These are phyloP conservation scores for Arthonia radiata DNA, from an alignment of 495 filamentous ascomycete species.

Conservation along the genomic window DNA sequence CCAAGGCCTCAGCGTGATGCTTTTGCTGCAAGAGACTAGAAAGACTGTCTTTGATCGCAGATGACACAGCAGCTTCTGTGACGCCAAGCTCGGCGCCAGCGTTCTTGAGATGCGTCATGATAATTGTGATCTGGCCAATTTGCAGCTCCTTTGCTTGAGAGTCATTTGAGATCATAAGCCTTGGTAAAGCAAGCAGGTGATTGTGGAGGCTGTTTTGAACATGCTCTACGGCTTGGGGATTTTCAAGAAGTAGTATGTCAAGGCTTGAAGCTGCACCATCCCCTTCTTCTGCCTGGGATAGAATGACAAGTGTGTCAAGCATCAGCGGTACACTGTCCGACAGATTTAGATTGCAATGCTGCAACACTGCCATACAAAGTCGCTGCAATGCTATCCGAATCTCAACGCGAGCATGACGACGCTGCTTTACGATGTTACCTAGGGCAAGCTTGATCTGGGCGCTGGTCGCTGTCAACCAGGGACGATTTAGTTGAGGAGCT, in stretches of 20 bases:
- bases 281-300: conserved; percentile 21
- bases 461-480: conserved; percentile 68
- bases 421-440: conserved; percentile 48
- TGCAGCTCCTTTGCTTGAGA: conserved; percentile 46
- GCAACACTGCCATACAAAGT: conserved; percentile 48
- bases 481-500: conserved; percentile 15
- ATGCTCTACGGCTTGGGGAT: conserved; percentile 35
- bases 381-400: conserved; percentile 41
- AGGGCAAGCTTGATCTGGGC: conserved; percentile 69
- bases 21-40: no score
- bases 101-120: no score
- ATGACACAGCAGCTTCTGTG: no score
- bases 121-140: conserved; percentile 48
- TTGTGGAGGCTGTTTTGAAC: conserved; percentile 50
- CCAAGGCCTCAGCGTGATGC: no score
- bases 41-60: no score
- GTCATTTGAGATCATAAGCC: conserved; percentile 65
- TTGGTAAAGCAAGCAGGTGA: conserved; percentile 59
- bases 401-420: conserved; percentile 45
- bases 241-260: conserved; percentile 32
- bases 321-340: conserved; percentile 41
- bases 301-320: conserved; percentile 55
- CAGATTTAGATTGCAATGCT: conserved; percentile 54
- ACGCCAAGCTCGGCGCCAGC: no score
- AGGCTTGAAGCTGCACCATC: conserved; percentile 19